Conservation (phyloP, 2,329 filamentous ascomycete species). For the Purpureocillium takamizusanense region DNA sequence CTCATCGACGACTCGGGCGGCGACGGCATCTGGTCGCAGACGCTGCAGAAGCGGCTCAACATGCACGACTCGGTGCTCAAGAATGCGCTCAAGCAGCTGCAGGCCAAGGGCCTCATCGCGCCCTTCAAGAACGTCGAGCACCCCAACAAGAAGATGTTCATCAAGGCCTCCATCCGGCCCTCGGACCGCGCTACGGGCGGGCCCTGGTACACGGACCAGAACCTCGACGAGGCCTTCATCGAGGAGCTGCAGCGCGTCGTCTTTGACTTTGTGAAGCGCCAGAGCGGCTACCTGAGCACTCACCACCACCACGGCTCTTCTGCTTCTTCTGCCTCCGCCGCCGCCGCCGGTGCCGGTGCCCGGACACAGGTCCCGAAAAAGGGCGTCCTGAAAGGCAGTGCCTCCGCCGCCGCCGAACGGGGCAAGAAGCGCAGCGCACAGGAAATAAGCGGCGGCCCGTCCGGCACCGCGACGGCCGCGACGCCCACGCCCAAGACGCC, state of each 20-base stretch:
- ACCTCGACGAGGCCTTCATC: constrained; percentile 83
- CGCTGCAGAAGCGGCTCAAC: constrained; percentile 69
- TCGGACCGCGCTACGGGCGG: constrained; percentile 88
- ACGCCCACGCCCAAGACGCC: constrained; percentile 1
- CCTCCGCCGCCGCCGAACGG: constrained; percentile 19
- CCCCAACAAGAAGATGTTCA: constrained; percentile 91
- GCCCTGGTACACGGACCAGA: constrained; percentile 87
- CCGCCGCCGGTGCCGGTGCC: constrained; percentile 14
- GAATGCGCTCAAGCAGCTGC: constrained; percentile 74
- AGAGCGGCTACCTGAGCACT: constrained; percentile 57
- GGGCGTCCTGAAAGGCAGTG: constrained; percentile 40
- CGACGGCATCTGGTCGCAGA: constrained; percentile 86
- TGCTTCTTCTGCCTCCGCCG: too few species aligned
- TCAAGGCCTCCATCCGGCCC: constrained; percentile 75
- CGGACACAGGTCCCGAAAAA: constrained; percentile 45
- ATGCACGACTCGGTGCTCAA: constrained; percentile 78
- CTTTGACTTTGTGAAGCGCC: constrained; percentile 61
- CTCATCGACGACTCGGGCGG: constrained; percentile 78
- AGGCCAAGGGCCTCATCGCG: constrained; percentile 73
- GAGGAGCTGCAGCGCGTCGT: constrained; percentile 65
- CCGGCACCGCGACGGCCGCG: constrained; percentile 15
- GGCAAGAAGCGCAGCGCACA: constrained; percentile 43
- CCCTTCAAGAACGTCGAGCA: constrained; percentile 88
- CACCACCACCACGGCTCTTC: constrained; percentile 9
- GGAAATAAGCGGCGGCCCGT: constrained; percentile 23